These are phyloP conservation scores for Magnusiomyces paraingens DNA, from an alignment of 1,139 yeast species.

Conservation along the genomic window DNA sequence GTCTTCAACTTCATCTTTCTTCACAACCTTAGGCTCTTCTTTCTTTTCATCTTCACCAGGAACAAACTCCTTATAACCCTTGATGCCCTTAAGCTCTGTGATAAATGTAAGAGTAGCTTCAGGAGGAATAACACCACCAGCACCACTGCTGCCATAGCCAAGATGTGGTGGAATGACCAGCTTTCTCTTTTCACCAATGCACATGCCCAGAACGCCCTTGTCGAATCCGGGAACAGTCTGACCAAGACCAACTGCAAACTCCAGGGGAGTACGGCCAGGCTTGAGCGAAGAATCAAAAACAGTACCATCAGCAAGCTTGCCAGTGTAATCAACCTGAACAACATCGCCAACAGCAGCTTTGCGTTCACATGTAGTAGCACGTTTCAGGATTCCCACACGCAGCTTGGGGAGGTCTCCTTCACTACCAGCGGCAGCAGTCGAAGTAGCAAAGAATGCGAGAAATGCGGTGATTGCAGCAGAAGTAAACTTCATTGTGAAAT, in stretches of 20 bases:
- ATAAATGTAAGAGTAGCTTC: constrained; percentile 50
- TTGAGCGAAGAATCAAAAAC: constrained; percentile 68
- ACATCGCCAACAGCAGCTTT: constrained; percentile 57
- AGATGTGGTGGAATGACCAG: constrained; percentile 69
- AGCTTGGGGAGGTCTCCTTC: constrained; percentile 23
- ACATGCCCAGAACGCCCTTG: constrained; percentile 70
- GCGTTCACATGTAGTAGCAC: constrained; percentile 45
- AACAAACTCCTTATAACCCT: constrained; percentile 18
- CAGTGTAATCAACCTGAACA: constrained; percentile 70
- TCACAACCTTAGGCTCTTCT: constrained; percentile 1
- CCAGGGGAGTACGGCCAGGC: constrained; percentile 55
- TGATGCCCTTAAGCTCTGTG: constrained; percentile 31
- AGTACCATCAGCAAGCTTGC: constrained; percentile 58
- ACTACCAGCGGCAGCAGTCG: constrained; percentile 19
- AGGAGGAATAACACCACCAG: constrained; percentile 71
- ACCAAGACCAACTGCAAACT: constrained; percentile 64
- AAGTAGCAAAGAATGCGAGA: constrained; percentile 15
- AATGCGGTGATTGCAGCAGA: constrained; percentile 15
- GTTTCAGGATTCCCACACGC: constrained; percentile 38
- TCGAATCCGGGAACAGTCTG: constrained; percentile 88
- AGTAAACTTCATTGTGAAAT: constrained; percentile 9
- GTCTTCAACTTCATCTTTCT: neutral
- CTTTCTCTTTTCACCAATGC: constrained; percentile 79
- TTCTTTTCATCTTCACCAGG: constrained; percentile 10
- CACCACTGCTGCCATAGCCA: constrained; percentile 67